Evolutionary conservation across 2,329 filamentous ascomycete species (phyloP).

Genomic region (Penicillium sp.): DNA sequence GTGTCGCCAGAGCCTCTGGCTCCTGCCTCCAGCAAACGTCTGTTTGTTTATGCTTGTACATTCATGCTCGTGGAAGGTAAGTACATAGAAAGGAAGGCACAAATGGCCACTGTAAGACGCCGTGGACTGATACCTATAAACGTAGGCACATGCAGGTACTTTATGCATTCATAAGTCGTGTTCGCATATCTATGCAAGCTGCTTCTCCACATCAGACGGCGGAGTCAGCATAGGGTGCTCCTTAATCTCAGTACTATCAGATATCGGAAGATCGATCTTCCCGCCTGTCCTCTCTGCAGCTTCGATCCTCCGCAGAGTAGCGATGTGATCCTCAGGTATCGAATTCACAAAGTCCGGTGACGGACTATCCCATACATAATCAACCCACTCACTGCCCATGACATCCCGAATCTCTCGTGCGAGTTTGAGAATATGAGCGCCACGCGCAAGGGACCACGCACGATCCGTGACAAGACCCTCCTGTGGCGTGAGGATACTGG

Average conservation of each 20-base stretch:
- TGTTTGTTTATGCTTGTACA: not conserved
- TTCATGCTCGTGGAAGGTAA: not conserved
- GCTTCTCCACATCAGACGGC: constrained; percentile 31
- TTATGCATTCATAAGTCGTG: not conserved
- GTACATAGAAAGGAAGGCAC: no score
- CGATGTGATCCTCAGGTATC: constrained; percentile 29
- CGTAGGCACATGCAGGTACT: not conserved
- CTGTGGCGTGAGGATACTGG: constrained; percentile 34
- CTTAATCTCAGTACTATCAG: not conserved
- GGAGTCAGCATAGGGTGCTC: constrained; percentile 29
- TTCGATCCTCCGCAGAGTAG: constrained; percentile 11
- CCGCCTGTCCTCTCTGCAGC: constrained; percentile 10
- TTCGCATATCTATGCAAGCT: constrained; percentile 20
- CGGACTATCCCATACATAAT: constrained; percentile 47
- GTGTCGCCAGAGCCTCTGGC: not conserved
- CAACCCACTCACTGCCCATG: constrained; percentile 42
- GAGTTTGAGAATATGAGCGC: constrained; percentile 35
- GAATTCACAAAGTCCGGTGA: constrained; percentile 42
- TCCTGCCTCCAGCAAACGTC: not conserved
- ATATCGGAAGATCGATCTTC: constrained; percentile 4
- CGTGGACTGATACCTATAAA: not conserved
- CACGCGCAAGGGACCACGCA: constrained; percentile 38
- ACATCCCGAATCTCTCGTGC: constrained; percentile 39
- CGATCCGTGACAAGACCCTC: constrained; percentile 38
- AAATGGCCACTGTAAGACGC: not conserved